A percentile compares a stretch with the other conserved stretches of the same genome.
phyloP scores from a whole-genome alignment of 208 protist genomes.

The Trypanosoma boissoni region DNA sequence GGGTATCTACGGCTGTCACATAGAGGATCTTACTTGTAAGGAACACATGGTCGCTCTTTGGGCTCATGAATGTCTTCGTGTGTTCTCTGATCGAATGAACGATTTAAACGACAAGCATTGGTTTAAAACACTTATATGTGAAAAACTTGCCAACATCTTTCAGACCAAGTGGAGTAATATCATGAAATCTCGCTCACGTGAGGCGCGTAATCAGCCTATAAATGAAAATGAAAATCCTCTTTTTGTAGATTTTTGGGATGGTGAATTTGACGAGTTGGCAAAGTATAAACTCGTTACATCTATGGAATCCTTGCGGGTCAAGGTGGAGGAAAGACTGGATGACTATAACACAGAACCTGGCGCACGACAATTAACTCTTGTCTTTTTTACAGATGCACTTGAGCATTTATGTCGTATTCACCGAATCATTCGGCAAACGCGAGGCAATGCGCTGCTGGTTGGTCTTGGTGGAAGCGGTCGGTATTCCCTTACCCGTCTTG shows the following conservation, averaged over 20 bases:
- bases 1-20: slow-evolving; percentile 92
- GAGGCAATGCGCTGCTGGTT: slow-evolving; percentile 97
- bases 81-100: slow-evolving; percentile 97
- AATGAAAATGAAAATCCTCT: slow-evolving; percentile 88
- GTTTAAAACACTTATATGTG: slow-evolving; percentile 92
- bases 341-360: slow-evolving; percentile 94
- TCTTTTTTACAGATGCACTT: slow-evolving; percentile 98
- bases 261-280: slow-evolving; percentile 90
- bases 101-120: slow-evolving; percentile 89
- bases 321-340: slow-evolving; percentile 93
- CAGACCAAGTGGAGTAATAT: slow-evolving; percentile 91
- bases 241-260: slow-evolving; percentile 95
- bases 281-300: slow-evolving; percentile 95
- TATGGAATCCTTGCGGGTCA: slow-evolving; percentile 80
- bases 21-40: slow-evolving; percentile 89
- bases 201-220: slow-evolving; percentile 32
- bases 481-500: slow-evolving; percentile 95
- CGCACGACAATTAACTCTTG: slow-evolving; percentile 92
- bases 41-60: slow-evolving; percentile 96
- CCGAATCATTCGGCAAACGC: slow-evolving; percentile 95
- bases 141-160: slow-evolving; percentile 92
- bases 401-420: slow-evolving; percentile 97
- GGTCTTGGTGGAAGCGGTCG: slow-evolving; percentile 97
- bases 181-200: slow-evolving; percentile 76
- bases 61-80: slow-evolving; percentile 97